Conservation (phyloP, 1,284 basidiomycete species). For the Naganishia sp. region DNA sequence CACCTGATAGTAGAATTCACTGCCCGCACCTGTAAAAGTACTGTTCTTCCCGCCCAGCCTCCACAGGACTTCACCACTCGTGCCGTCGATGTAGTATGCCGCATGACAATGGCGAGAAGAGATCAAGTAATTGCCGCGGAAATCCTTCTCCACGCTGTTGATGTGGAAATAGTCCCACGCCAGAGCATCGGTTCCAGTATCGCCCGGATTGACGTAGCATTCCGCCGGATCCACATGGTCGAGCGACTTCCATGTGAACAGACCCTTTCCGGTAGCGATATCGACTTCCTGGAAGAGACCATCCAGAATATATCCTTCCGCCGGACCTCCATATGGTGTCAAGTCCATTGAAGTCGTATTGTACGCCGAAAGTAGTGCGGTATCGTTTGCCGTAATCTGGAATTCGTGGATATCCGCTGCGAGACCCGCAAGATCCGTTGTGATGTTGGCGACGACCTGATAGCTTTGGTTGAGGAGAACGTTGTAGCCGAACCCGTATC, state of each 20-base stretch:
- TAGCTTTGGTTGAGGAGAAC: slow-evolving; percentile 42
- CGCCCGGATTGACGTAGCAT: slow-evolving; percentile 38
- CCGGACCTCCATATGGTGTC: slow-evolving; percentile 32
- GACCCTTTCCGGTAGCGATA: slow-evolving; percentile 38
- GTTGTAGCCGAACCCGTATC: slow-evolving; percentile 39
- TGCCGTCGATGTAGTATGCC: slow-evolving; percentile 43
- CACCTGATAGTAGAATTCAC: slow-evolving; percentile 38
- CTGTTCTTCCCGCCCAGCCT: slow-evolving; percentile 43
- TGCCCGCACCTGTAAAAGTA: slow-evolving; percentile 39
- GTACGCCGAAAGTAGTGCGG: slow-evolving; percentile 46
- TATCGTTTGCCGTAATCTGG: slow-evolving; percentile 43
- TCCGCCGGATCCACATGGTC: slow-evolving; percentile 40
- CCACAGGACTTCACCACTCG: slow-evolving; percentile 44
- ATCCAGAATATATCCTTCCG: slow-evolving; percentile 40
- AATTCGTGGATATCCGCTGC: slow-evolving; percentile 42
- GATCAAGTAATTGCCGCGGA: slow-evolving; percentile 47
- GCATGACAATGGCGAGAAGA: slow-evolving; percentile 45
- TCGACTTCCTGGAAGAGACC: slow-evolving; percentile 47
- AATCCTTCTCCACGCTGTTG: slow-evolving; percentile 47
- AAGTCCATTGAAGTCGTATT: slow-evolving; percentile 38
- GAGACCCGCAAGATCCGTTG: slow-evolving; percentile 7
- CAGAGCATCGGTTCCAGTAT: slow-evolving; percentile 33
- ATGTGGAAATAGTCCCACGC: slow-evolving; percentile 46
- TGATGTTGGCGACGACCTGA: slow-evolving; percentile 28
- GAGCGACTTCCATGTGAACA: slow-evolving; percentile 45